Evolutionary conservation across 2,329 filamentous ascomycete genomes (phyloP).

Genomic region (Neurospora sp.): DNA sequence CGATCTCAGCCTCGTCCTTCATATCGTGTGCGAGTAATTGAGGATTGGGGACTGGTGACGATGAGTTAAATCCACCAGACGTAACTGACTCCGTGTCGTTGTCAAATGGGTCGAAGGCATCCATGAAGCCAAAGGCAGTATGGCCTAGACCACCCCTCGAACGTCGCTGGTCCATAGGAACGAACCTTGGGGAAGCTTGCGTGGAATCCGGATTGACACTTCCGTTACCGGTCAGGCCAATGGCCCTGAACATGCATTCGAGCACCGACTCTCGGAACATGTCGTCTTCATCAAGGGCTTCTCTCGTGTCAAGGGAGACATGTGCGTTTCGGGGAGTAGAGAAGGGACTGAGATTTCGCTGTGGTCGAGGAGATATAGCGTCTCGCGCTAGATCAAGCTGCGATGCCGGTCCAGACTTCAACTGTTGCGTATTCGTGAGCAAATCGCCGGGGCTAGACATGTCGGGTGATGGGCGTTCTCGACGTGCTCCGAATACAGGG

Average conservation of each 20-base stretch:
- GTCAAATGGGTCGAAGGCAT: constrained; percentile 63
- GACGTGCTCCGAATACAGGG: neutral
- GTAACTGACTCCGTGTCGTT: constrained; percentile 85
- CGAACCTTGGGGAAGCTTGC: constrained; percentile 74
- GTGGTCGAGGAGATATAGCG: constrained; percentile 35
- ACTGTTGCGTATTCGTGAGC: constrained; percentile 60
- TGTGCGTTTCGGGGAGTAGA: constrained; percentile 39
- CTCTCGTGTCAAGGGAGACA: constrained; percentile 55
- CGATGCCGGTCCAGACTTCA: constrained; percentile 15
- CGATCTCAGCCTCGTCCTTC: constrained; percentile 88
- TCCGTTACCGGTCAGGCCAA: constrained; percentile 66
- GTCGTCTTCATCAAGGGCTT: constrained; percentile 78
- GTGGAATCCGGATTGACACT: constrained; percentile 61
- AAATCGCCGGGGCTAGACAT: constrained; percentile 67
- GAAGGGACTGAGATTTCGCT: constrained; percentile 46
- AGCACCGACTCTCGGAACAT: constrained; percentile 83
- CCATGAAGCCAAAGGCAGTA: constrained; percentile 85
- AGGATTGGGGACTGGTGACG: constrained; percentile 51
- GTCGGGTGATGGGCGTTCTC: constrained; percentile 30
- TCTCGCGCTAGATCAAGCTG: constrained; percentile 25
- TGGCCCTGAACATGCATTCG: constrained; percentile 90
- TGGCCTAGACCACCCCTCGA: constrained; percentile 70
- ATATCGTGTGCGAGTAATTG: constrained; percentile 66
- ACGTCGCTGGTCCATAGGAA: constrained; percentile 72
- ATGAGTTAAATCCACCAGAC: constrained; percentile 51